Base-by-base conservation (phyloP, 495 filamentous ascomycete species). In the Daldinia vernicosa region DNA sequence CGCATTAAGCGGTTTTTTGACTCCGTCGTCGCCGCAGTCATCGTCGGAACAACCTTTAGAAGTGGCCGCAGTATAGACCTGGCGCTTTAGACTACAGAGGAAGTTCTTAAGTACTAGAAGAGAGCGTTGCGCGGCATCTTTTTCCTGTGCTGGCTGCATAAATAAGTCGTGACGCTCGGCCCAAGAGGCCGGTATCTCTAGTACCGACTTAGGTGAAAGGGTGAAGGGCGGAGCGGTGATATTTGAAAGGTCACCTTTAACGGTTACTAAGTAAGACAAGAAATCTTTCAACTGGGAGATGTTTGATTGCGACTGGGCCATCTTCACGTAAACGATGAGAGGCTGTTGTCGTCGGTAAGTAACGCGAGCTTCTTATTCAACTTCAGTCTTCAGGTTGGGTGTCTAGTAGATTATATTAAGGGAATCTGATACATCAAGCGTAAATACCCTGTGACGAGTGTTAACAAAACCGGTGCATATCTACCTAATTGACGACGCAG, bases 1-100 rank as follows among this genome's bases (percentile, higher is more conserved):
- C 17, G 58, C 43, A 19, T 61, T 51, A 9, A 61, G 43, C 8
- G 43, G 43, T 14, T 61, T 61, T 28, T 51, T 35, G 14, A 24
- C 40, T 6, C 9, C 12, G 26, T 93, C 19, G 33, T 40, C 17
- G 37, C 19, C 19, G 9, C 19, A n/a, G 8, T n/a, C 27, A n/a
- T 4, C 19, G 3, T 57, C 6, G 6, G 15, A 15, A 8, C 24
- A 7, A 19, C 12, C n/a, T 47, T 47, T 11, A 17, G 54, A 39
- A 12, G 30, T 4, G 17, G 15, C 17, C 32, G 32, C 30, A 1
- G 54, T 24, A 12, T 57, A 57, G 30, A 35, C 54, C 12, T 57
- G 54, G 17, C 30, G 54, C n/a, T 57, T 35, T 14, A 47, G 43
- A 32, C 32, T 37, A 24, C 30, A 37, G 32, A 57, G 54, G 5